Base-by-base conservation (phyloP, 169 alveolate genomes). In the Theileria parva region DNA sequence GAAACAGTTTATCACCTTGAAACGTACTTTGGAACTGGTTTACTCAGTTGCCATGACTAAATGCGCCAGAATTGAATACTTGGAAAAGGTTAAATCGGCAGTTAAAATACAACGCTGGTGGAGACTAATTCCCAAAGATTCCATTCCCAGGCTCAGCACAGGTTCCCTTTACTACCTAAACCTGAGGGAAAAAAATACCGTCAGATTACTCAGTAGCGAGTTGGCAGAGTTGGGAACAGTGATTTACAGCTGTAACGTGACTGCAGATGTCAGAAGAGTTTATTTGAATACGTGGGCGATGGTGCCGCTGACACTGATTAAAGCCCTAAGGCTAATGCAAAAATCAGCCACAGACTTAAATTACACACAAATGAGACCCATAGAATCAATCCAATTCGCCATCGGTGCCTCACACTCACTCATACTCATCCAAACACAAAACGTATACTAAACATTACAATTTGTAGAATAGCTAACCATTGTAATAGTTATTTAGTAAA, bases 251-350 rank as follows among this genome's bases (percentile, higher is more conserved):
- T 74, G 81, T 63, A 25, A 61, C 0, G 74, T 79, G 9, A 79
- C 74, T 79, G 71, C 79, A 39, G 92, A 89, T 32, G 30, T 84
- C 39, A 77, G 94, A 32, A 51, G 65, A 55, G 59, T 89, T 0
- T 90, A 90, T 37, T 89, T 93, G 34, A 86, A 86, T 12, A 77
- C 94, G 27, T 90, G 94, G 94, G 92, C 94, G n/a, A 37, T 66
- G 64, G 85, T 86, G 19, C 92, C 92, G 37, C 71, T 60, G 66
- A 75, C 63, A 19, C 61, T 90, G 27, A 57, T 90, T 63, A 74
- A 50, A 51, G 83, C 79, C 28, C 8, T 87, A 5, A 44, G 61
- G 8, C 80, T 59, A 12, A 64, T 73, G 32, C 75, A 85, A 57
- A 48, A 66, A 60, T 81, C 73, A 65, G 23, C 77, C 9, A 6